Base-by-base conservation (phyloP, 1,139 yeast species). In the Eremothecium sinecaudum region DNA sequence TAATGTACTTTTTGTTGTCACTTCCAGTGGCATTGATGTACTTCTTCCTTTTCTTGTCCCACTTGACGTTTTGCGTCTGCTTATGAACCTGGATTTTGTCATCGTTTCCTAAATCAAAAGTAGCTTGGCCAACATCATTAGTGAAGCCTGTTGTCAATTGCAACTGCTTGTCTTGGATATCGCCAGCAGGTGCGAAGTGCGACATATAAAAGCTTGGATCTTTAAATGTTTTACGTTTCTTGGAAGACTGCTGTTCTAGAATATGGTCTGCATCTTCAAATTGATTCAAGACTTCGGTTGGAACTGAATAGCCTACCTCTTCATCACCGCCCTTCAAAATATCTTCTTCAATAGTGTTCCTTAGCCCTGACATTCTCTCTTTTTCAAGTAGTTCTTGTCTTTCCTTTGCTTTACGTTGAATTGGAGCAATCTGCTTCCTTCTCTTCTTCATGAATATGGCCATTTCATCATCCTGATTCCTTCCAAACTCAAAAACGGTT, bases 31-130 rank as follows among this genome's bases (percentile, higher is more conserved):
- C 69, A 54, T 86, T 84, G 53, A 87, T 71, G 58, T 83, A 90
- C 47, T 86, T 86, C 48, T 94, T 93, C 59, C 83, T 80, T 71
- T 86, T 86, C 60, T 75, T 81, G 63, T 90, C 97, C 98, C 98
- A 92, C 56, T 74, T 71, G 72, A 79, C 79, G 31, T 80, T 75
- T 45, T 82, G 90, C 25, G 73, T 71, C 48, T 73, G 75, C 41
- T 71, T 72, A 46, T 76, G 77, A 18, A 62, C 69, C 52, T 69
- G 76, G 30, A 69, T 63, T 46, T 73, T 75, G 49, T 83, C 98
- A 50, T 90, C 97, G 37, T 71, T 75, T 37, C 71, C 78, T 46
- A 92, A 65, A 56, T 87, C 96, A 58, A 86, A 87, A 0, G 94
- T 68, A 1, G 95, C 97, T 24, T 67, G 66, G 12, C 77, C 73